These are phyloP conservation scores for Globisporangium sylvaticum DNA, from an alignment of 352 stramenopile genomes.

Conservation along the genomic window DNA sequence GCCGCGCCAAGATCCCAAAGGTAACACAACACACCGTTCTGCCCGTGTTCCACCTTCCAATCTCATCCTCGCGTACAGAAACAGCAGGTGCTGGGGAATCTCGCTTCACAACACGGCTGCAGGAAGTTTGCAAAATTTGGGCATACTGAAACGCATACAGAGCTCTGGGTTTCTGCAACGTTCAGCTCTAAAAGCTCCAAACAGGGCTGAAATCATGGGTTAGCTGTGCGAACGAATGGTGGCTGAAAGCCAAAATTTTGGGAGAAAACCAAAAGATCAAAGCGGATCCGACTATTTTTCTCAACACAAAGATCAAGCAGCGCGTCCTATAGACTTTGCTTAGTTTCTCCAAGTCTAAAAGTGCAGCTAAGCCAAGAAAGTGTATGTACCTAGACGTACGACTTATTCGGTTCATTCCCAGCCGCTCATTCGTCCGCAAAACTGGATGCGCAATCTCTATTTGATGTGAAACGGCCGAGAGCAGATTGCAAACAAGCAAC, in stretches of 20 bases:
- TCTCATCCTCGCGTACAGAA: slow-evolving; percentile 5
- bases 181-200: not conserved
- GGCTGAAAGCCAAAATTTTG: not conserved
- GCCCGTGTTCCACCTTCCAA: slow-evolving; percentile 6
- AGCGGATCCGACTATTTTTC: not conserved
- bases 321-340: too few relatives aligned
- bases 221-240: not conserved
- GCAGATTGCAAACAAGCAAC: not conserved
- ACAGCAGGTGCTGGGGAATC: slow-evolving; percentile 1
- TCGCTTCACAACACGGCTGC: not conserved
- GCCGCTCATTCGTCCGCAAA: not conserved
- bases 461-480: not conserved
- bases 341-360: not conserved
- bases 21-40: not conserved
- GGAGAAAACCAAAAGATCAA: not conserved
- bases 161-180: not conserved
- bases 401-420: not conserved
- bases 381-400: not conserved
- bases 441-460: not conserved
- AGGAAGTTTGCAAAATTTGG: not conserved
- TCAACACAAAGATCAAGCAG: not conserved
- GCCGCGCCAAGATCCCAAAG: not conserved
- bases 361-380: not conserved
- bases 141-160: not conserved
- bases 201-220: not conserved